Evolutionary conservation across 192 early-diverging fungal species (phyloP), one percentile per base, ranked within the genome.

Genomic region (Backusella westeae): DNA sequence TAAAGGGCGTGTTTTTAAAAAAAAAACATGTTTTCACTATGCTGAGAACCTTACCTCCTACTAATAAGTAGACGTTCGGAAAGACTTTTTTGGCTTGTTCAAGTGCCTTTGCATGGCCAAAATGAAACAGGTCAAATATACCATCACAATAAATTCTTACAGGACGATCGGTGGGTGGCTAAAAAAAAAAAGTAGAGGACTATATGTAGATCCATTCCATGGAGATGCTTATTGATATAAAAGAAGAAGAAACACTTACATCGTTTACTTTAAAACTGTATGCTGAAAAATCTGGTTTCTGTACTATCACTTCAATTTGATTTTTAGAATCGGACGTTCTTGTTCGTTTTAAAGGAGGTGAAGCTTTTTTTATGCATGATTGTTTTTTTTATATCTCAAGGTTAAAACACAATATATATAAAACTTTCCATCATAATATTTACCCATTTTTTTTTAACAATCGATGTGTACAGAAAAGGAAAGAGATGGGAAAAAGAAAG

Each of bases 81-180:
- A 94, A 89, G 21, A 89, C 85, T 77, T 93, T 93, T 65, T 94
- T 94, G 14, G 93, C 91, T 83, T 93, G 92, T 79, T 94, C 92
- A 34, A 94, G 82, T 44, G 91, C 91, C 34, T 86, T 84, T 75
- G 90, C 89, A 69, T 94, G 92, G 1, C 93, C 93, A 81, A 91
- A 92, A 78, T 94, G 93, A 80, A 93, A 90, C 76, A 94, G 75
- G 81, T 94, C 93, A 78, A 89, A 94, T 75, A 94, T 93, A 34
- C 93, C 93, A 81, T 94, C 93, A 77, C 88, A 91, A 81, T 94
- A 94, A 66, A 94, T 86, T 21, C 93, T 84, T 39, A 93, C 88
- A 4, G 90, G 87, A 9, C 90, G 86, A 78, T 90, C 89, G 9
- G 70, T 78, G 17, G 90, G 91, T 67, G 90, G 86, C 73, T 84